Evolutionary conservation across 2,329 filamentous ascomycete species (phyloP), one percentile per base, ranked within the genome.

Genomic region (Onygenales sp.): DNA sequence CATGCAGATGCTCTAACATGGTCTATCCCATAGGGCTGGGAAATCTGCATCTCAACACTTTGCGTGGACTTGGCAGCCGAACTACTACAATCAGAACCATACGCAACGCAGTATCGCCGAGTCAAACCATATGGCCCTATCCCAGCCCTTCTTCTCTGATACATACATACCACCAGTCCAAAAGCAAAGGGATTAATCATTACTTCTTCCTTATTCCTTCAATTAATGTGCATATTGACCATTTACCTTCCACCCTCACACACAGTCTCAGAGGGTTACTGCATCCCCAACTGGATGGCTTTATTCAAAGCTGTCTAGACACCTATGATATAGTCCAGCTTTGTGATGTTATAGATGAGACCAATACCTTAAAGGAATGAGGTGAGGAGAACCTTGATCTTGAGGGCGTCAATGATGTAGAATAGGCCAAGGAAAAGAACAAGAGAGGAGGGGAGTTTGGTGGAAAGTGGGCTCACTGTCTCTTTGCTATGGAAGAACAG

Each of bases 291-390:
- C 56, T 64, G 52, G 55, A 59, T 46, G 58, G 61, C 21, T 57
- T 62, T 46, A 60, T 64, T 57, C 61, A 65, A 43, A 63, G 62
- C 43, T 64, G 57, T 51, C 53, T 65, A 51, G 62, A 65, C 32
- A 65, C 57, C 52, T 58, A 58, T 49, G 58, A 62, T 48, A 59
- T 61, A 52, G 57, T 63, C 42, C 56, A 60, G 43, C 59, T 65
- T 33, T 62, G 59, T 46, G 62, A 65, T 59, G 57, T 62, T 49
- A 63, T 65, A 53, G 62, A 65, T 52, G 61, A 61, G 43, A 61
- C 59, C n/a, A 60, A 64, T 57, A 56, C 64, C 49, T 63, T 61
- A 9, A 62, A 65, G 54, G 58, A 62, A 57, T 65, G 62, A 62
- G 62, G 63, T 27, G 54, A 56, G 37, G 47, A 57, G 39, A 58